These are phyloP conservation scores for Corchorus olitorius DNA, from an alignment of 345 rosid species.

Conservation along the genomic window DNA sequence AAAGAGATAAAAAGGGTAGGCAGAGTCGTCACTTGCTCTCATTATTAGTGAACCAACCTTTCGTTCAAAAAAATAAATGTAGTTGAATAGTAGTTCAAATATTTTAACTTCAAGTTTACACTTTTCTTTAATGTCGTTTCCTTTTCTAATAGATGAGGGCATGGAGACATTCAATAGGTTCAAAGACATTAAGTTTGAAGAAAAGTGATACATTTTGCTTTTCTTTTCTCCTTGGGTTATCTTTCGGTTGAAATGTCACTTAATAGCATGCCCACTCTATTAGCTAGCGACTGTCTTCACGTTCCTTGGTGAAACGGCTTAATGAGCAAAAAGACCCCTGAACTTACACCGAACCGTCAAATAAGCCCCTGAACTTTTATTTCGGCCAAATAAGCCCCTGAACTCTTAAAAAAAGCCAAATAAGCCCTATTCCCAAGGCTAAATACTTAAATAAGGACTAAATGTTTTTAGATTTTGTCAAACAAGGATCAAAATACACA, in stretches of 20 bases:
- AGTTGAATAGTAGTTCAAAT: neutral
- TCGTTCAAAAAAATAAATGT: neutral
- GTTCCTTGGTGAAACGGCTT: neutral
- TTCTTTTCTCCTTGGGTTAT: neutral
- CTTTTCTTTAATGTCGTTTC: neutral
- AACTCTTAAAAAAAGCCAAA: too few relatives aligned
- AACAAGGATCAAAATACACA: too few relatives aligned
- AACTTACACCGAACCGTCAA: too few relatives aligned
- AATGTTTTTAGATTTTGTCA: too few relatives aligned
- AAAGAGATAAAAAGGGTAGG: neutral
- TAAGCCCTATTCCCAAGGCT: too few relatives aligned
- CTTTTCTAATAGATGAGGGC: neutral
- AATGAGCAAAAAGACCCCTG: too few relatives aligned
- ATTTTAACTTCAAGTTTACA: neutral
- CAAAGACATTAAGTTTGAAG: neutral
- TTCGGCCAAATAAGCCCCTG: too few relatives aligned
- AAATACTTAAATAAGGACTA: too few relatives aligned
- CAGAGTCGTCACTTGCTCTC: neutral
- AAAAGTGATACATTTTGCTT: neutral
- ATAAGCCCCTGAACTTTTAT: too few relatives aligned
- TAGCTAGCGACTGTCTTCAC: neutral
- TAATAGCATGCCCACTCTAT: too few relatives aligned
- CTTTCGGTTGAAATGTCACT: conserved; percentile 11
- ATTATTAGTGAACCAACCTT: neutral
- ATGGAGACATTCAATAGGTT: neutral